Conservation (phyloP, 2,329 filamentous ascomycete species). For the Verticillium nonalfalfae region DNA sequence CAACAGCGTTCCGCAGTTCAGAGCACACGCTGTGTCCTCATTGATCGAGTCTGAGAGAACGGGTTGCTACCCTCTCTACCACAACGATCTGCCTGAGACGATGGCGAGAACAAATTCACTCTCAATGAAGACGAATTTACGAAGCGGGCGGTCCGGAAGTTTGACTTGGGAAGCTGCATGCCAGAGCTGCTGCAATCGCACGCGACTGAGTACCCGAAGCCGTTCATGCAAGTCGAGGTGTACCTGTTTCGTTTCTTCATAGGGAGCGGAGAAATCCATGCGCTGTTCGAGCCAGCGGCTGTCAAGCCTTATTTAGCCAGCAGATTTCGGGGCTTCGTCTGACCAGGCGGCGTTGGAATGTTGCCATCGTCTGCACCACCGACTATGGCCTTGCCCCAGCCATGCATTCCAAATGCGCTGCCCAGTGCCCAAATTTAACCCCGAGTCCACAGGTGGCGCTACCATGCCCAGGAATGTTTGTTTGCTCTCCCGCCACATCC, state of each 20-base stretch:
- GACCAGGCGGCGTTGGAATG: background rate
- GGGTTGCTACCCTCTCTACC: too few relatives aligned
- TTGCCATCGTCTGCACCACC: background rate
- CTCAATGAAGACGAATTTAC: too few relatives aligned
- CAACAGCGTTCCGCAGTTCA: too few relatives aligned
- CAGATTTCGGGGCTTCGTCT: background rate
- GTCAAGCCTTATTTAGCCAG: background rate
- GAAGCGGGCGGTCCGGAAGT: conserved; percentile 22
- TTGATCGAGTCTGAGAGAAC: too few relatives aligned
- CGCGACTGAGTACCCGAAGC: conserved; percentile 15
- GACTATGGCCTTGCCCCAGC: background rate
- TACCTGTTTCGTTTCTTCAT: conserved; percentile 20
- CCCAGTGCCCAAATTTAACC: background rate
- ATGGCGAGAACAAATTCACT: too few relatives aligned
- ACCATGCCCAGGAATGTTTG: background rate
- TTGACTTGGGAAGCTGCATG: conserved; percentile 36
- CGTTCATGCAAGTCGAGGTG: conserved; percentile 21
- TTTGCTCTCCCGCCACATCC: background rate
- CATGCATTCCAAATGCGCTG: background rate
- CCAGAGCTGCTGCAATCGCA: conserved; percentile 27
- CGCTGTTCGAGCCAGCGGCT: background rate
- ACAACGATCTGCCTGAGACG: too few relatives aligned
- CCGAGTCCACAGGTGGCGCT: background rate
- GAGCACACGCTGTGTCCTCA: too few relatives aligned
- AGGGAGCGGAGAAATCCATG: too few relatives aligned